Evolutionary conservation across 345 rosid genomes (phyloP).

Genomic region (Sonneratia alba): DNA sequence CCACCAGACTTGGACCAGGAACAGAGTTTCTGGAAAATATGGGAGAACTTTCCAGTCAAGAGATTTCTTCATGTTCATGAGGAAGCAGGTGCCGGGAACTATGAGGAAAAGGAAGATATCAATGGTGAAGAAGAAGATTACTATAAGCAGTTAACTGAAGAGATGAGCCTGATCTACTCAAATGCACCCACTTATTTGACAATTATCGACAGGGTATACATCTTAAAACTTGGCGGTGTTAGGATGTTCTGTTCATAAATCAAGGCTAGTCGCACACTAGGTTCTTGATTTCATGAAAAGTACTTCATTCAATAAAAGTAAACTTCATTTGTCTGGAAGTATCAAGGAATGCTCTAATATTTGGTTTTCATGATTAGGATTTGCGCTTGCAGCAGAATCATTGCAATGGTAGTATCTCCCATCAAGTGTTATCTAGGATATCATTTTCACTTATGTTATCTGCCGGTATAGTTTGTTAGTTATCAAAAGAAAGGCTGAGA

Average conservation of each 20-base stretch:
- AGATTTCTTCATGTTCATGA: slow-evolving; percentile 3
- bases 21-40: slow-evolving; percentile 13
- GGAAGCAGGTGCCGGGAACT: slow-evolving; percentile 4
- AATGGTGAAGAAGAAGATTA: slow-evolving; percentile 43
- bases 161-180: slow-evolving; percentile 66
- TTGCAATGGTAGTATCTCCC: too few species aligned
- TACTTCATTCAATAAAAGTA: neutral
- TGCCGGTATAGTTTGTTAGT: too few species aligned
- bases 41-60: slow-evolving; percentile 12
- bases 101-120: slow-evolving; percentile 21
- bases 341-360: neutral
- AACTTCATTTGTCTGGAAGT: neutral
- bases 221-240: neutral
- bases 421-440: too few species aligned
- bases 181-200: slow-evolving; percentile 61
- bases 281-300: neutral
- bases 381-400: too few species aligned
- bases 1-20: slow-evolving; percentile 33
- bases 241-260: neutral
- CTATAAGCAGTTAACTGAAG: slow-evolving; percentile 14
- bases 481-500: too few species aligned
- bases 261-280: neutral
- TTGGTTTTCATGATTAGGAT: too few species aligned
- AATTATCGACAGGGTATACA: slow-evolving; percentile 60
- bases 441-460: too few species aligned